A percentile compares a stretch with the other conserved stretches of the same genome.
phyloP scores from a whole-genome alignment of 768 basidiomycete species.

The Suillus paluster region DNA sequence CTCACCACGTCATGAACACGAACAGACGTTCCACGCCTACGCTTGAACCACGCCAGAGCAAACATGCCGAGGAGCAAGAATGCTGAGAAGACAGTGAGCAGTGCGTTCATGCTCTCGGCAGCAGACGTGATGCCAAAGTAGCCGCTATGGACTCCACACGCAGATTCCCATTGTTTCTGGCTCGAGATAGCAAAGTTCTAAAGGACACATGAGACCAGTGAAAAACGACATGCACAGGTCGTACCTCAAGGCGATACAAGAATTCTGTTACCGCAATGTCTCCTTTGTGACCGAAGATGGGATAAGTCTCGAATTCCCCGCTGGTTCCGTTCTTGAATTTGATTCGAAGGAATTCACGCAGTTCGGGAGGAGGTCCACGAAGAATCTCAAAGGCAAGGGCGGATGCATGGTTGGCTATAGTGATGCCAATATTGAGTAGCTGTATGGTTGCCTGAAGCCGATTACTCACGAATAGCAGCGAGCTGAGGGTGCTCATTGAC shows the following conservation, averaged over 20 bases:
- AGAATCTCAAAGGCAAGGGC: too few species aligned
- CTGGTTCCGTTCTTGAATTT: slow-evolving; percentile 11
- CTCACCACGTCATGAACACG: slow-evolving; percentile 20
- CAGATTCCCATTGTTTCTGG: slow-evolving; percentile 45
- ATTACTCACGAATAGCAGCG: slow-evolving; percentile 65
- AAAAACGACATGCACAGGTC: slow-evolving; percentile 14
- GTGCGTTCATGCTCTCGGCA: slow-evolving; percentile 4
- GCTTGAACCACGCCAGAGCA: slow-evolving; percentile 19
- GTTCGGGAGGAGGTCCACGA: slow-evolving; percentile 66
- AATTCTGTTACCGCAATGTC: slow-evolving; percentile 83
- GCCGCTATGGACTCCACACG: slow-evolving; percentile 38
- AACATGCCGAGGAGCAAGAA: slow-evolving; percentile 18
- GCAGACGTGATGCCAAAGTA: slow-evolving; percentile 17
- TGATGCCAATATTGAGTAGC: neutral
- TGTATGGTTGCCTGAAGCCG: neutral
- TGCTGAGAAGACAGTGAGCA: slow-evolving; percentile 13
- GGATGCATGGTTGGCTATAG: too few species aligned
- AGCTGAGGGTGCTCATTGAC: slow-evolving; percentile 54
- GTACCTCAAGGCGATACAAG: slow-evolving; percentile 80
- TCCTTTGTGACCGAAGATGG: slow-evolving; percentile 71
- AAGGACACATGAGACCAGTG: neutral
- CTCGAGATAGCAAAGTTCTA: slow-evolving; percentile 43
- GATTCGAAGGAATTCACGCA: slow-evolving; percentile 42
- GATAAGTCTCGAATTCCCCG: slow-evolving; percentile 60
- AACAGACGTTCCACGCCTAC: slow-evolving; percentile 14